Base-by-base conservation (phyloP, 2,329 filamentous ascomycete species). In the Penicillium sp. region DNA sequence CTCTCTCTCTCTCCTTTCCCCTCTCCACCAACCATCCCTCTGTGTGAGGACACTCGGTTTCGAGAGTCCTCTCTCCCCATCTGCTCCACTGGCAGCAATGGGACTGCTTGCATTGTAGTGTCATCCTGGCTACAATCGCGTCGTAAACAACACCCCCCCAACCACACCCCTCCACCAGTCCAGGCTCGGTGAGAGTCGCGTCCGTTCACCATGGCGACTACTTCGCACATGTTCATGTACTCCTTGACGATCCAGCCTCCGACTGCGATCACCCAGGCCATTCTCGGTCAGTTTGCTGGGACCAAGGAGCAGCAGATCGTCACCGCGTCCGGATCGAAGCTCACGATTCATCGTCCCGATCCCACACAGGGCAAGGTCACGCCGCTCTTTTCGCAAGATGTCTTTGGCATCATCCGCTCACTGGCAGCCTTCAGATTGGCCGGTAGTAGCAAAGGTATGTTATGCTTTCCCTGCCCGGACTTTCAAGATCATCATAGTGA, bases 221-320 rank as follows among this genome's bases (percentile, higher is more conserved):
- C 91, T 54, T 96, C 90, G 59, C 91, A 91, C 70, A 95, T 96
- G 88, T 96, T 96, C 71, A 84, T 98, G 75, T 98, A 98, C 76
- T 93, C 88, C 64, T 78, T 98, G 75, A 97, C 93, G 61, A 84
- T 99, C 65, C 89, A 96, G 73, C 85, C 88, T 61, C 88, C 93
- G 31, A 90, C 89, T 59, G 86, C 88, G 52, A 83, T 95, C 64
- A 89, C 85, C 44, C 86, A 95, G 72, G 90, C 93, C 57, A 85
- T 96, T 58, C 79, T 95, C 52, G 94, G 93, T 62, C 91, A 97
- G 74, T 97, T 97, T 72, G 84, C 88, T 53, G 90, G 91, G 59
- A 95, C 88, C 57, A 95, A 91, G 74, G 91, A 96, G 73, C 93
- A 98, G 77, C 90, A 96, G 73, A 95, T 99, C 67, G 82, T 96